Base-by-base conservation (phyloP, 495 filamentous ascomycete genomes). In the Aspergillus heteromorphus region DNA sequence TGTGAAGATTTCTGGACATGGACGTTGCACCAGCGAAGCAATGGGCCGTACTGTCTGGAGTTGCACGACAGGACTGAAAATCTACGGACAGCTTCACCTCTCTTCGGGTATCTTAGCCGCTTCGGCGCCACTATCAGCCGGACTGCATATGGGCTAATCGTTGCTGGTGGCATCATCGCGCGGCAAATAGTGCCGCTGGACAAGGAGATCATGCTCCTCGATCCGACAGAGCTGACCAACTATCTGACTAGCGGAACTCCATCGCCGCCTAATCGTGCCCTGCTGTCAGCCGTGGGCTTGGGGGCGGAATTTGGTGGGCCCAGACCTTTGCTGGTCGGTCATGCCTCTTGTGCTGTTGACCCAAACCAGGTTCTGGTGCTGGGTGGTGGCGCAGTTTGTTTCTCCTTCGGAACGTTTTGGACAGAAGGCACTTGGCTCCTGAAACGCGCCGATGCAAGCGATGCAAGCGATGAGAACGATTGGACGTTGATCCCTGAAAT, bases 301-400 rank as follows among this genome's bases (percentile, higher is more conserved):
- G 55, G 55, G 8, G 21, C 30, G 16, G 54, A 49, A 14, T 63
- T 58, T 14, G 40, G 42, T 23, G 65, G 58, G 6, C 60, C 60
- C 16, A 72, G 80, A 21, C 88, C 87, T 13, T 67, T 95, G 4
- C 71, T 95, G 16, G 73, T 86, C 41, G 89, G 91, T 5, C 75
- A 81, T 55, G 83, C 81, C 14, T 68, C 77, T 7, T 82, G 76
- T 18, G 66, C 73, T 7, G 70, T 79, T 1, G 61, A 62, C 43
- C 59, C 68, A 17, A 67, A 74, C 14, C 63, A 77, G 21, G 58
- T 90, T 4, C 57, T 86, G 16, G 66, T 96, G 2, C 66, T 87
- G 31, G 90, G 89, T 8, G 91, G 92, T 14, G 91, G 92, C 17
- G 89, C 88, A 21, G 87, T 91, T 0, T 95, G 91, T 66, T 96